Evolutionary conservation across 345 rosid species (phyloP).

Genomic region (Pugionium dolabratum): DNA sequence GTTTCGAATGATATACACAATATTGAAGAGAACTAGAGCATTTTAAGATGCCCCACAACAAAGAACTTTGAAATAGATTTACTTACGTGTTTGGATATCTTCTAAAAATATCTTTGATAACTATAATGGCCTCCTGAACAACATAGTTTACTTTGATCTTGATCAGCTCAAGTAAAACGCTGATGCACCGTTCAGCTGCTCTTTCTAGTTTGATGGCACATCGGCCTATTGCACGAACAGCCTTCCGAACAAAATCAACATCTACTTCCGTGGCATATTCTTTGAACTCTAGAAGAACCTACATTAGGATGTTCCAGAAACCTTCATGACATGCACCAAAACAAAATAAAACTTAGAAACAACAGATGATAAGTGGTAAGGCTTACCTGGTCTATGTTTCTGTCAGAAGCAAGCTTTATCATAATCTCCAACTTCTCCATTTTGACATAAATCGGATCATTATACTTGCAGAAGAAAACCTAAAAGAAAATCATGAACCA

Average conservation of each 20-base stretch:
- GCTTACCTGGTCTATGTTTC: slow-evolving; percentile 90
- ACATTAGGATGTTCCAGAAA: slow-evolving; percentile 36
- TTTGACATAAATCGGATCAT: slow-evolving; percentile 97
- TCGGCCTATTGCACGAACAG: slow-evolving; percentile 94
- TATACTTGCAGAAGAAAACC: slow-evolving; percentile 99
- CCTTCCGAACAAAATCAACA: slow-evolving; percentile 94
- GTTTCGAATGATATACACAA: slow-evolving; percentile 52
- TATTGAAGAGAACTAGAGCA: neutral
- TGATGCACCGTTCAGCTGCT: slow-evolving; percentile 95
- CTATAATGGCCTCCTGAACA: slow-evolving; percentile 98
- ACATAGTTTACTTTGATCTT: slow-evolving; percentile 98
- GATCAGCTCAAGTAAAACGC: slow-evolving; percentile 94
- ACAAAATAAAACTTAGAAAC: neutral
- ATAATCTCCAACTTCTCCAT: slow-evolving; percentile 98
- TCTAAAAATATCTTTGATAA: slow-evolving; percentile 95
- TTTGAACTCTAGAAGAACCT: slow-evolving; percentile 95
- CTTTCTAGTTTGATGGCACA: slow-evolving; percentile 98
- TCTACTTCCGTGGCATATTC: slow-evolving; percentile 99
- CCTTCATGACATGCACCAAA: slow-evolving; percentile 23
- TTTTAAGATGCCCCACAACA: slow-evolving; percentile 11
- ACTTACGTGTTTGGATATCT: slow-evolving; percentile 95
- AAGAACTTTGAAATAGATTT: slow-evolving; percentile 15
- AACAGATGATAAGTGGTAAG: slow-evolving; percentile 1
- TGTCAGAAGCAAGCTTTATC: slow-evolving; percentile 97
- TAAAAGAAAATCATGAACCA: slow-evolving; percentile 34